A percentile compares a stretch with the other conserved stretches of the same genome.
Evolutionary conservation across 2,329 filamentous ascomycete genomes (phyloP).

Genomic region (Trichoderma brevicompactum): DNA sequence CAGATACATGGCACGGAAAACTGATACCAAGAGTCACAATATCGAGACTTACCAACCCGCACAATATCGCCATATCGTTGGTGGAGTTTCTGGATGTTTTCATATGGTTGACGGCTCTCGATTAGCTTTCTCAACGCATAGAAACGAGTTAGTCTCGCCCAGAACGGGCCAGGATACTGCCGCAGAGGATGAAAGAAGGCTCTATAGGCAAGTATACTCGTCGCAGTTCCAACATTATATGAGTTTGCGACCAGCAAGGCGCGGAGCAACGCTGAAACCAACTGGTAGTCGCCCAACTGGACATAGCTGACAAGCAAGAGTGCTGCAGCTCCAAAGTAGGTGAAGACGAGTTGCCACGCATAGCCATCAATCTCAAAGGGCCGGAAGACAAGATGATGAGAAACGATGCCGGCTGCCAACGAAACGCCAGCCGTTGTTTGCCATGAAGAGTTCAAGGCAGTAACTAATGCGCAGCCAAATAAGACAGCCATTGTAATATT

Average conservation of each 20-base stretch:
- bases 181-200: constrained; percentile 37
- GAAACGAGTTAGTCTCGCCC: constrained; percentile 36
- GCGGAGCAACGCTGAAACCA: neutral
- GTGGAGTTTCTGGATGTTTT: constrained; percentile 38
- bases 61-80: constrained; percentile 40
- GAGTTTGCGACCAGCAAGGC: neutral
- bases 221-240: constrained; percentile 26
- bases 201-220: constrained; percentile 34
- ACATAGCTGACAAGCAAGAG: neutral
- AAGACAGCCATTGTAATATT: too few relatives aligned
- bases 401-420: neutral
- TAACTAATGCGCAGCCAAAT: neutral
- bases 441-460: neutral
- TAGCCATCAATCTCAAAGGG: neutral
- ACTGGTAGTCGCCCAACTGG: neutral
- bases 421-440: neutral
- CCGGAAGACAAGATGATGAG: constrained; percentile 4
- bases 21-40: too few relatives aligned
- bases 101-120: constrained; percentile 33
- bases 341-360: neutral
- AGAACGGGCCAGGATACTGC: constrained; percentile 37
- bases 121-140: constrained; percentile 29
- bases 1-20: too few relatives aligned
- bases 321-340: neutral
- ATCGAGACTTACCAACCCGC: constrained; percentile 34